Percentiles rank a stretch among this genome's conserved stretches.
phyloP scores from a whole-genome alignment of 352 stramenopile genomes.

The Globisporangium iwayamae region DNA sequence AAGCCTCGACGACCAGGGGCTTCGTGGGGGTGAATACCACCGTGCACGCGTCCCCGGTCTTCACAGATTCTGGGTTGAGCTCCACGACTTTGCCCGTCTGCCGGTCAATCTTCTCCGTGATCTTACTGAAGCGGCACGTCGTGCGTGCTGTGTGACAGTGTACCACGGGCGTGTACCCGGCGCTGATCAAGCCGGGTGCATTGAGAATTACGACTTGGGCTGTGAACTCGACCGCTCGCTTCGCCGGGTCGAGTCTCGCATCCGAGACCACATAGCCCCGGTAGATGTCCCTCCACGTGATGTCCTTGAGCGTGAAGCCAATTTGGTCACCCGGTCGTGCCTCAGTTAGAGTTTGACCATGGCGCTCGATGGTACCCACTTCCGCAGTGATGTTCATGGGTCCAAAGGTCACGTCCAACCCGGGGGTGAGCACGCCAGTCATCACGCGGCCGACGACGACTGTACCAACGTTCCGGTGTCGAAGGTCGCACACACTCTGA shows the following conservation, averaged over 20 bases:
- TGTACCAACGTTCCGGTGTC: constrained; percentile 93
- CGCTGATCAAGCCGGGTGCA: constrained; percentile 90
- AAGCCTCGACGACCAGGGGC: constrained; percentile 95
- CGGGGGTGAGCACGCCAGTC: constrained; percentile 94
- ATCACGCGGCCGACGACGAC: constrained; percentile 96
- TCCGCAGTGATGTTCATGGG: constrained; percentile 81
- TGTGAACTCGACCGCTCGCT: constrained; percentile 83
- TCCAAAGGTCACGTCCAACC: constrained; percentile 91
- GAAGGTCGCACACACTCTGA: constrained; percentile 98
- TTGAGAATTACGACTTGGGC: constrained; percentile 97
- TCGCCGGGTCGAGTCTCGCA: constrained; percentile 90
- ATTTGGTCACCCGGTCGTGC: constrained; percentile 94
- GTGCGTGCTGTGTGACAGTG: constrained; percentile 98
- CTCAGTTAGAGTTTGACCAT: constrained; percentile 92
- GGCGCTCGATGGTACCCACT: constrained; percentile 96
- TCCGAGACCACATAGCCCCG: constrained; percentile 94
- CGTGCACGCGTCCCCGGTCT: constrained; percentile 95
- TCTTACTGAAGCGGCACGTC: constrained; percentile 93
- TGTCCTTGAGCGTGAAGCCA: constrained; percentile 97
- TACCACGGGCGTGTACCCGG: constrained; percentile 94
- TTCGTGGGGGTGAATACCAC: constrained; percentile 93
- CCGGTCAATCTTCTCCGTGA: constrained; percentile 97
- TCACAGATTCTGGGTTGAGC: constrained; percentile 91
- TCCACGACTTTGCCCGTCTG: constrained; percentile 95
- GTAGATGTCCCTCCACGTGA: constrained; percentile 92